Conservation (phyloP, 2,329 filamentous ascomycete genomes). For the Mollisiaceae sp. region DNA sequence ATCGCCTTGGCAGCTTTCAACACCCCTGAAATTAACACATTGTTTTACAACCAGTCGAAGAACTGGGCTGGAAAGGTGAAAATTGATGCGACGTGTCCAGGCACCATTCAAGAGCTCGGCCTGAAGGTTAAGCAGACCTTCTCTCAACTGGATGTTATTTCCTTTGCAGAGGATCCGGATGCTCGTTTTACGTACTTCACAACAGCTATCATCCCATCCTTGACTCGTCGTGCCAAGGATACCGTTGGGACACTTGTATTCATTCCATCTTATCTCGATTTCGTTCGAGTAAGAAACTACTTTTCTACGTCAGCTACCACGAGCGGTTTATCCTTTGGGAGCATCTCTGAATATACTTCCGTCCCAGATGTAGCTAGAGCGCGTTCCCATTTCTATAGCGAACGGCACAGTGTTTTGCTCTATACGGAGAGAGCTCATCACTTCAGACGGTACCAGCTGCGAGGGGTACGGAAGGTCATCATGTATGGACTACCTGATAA, state of each 20-base stretch:
- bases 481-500: constrained; percentile 94
- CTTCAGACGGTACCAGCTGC: constrained; percentile 85
- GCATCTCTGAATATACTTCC: constrained; percentile 87
- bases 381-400: constrained; percentile 83
- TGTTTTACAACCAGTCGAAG: constrained; percentile 76
- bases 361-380: constrained; percentile 80
- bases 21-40: constrained; percentile 83
- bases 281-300: constrained; percentile 90
- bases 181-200: constrained; percentile 91
- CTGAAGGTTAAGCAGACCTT: constrained; percentile 85
- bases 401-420: constrained; percentile 80
- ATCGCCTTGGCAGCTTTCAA: constrained; percentile 82
- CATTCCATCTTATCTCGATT: constrained; percentile 93
- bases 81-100: constrained; percentile 68
- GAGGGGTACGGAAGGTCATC: constrained; percentile 81
- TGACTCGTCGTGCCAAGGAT: constrained; percentile 71
- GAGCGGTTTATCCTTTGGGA: constrained; percentile 70
- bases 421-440: constrained; percentile 98
- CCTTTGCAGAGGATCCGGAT: constrained; percentile 79
- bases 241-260: constrained; percentile 80
- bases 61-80: constrained; percentile 84
- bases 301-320: constrained; percentile 74
- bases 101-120: constrained; percentile 74
- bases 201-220: constrained; percentile 75
- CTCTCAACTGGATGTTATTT: constrained; percentile 77